A percentile compares a stretch with the other conserved stretches of the same genome.
Evolutionary conservation across 352 stramenopile genomes (phyloP).

Genomic region (Phytopythium helicoides): DNA sequence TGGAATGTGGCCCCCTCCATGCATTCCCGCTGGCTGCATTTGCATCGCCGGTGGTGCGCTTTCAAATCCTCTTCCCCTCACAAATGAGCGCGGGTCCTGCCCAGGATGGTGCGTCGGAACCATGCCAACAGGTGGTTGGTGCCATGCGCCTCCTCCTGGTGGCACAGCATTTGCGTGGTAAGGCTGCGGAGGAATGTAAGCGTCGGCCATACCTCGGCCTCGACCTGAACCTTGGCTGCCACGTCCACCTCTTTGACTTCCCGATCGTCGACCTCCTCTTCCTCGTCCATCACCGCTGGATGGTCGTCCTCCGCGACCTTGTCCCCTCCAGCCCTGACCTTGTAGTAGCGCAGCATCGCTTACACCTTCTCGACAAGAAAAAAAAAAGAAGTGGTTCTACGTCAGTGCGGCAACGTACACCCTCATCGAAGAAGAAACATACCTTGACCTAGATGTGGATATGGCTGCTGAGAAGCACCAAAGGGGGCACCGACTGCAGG

Average conservation of each 20-base stretch:
- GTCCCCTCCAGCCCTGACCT: slow-evolving; percentile 8
- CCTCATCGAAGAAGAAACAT: not conserved
- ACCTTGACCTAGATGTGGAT: not conserved
- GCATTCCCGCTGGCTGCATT: too few species aligned
- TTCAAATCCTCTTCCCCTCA: too few species aligned
- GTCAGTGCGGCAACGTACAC: not conserved
- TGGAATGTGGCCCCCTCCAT: too few species aligned
- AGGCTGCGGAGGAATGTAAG: not conserved
- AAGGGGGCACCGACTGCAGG: not conserved
- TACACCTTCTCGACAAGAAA: slow-evolving; percentile 2
- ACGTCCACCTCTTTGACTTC: slow-evolving; percentile 26
- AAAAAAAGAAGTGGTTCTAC: not conserved
- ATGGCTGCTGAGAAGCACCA: not conserved
- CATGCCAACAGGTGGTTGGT: not conserved
- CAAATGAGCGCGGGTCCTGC: too few species aligned
- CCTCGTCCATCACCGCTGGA: slow-evolving; percentile 19
- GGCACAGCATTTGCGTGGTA: not conserved
- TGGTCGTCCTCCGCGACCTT: slow-evolving; percentile 7
- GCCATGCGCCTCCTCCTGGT: slow-evolving; percentile 1
- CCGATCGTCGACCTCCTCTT: slow-evolving; percentile 18
- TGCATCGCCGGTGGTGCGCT: too few species aligned
- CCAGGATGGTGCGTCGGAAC: not conserved
- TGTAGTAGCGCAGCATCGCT: slow-evolving; percentile 1
- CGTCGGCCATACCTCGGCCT: not conserved
- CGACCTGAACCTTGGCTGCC: slow-evolving; percentile 24